Conservation (phyloP, 2,329 filamentous ascomycete species). For the Colletotrichum liriopes region DNA sequence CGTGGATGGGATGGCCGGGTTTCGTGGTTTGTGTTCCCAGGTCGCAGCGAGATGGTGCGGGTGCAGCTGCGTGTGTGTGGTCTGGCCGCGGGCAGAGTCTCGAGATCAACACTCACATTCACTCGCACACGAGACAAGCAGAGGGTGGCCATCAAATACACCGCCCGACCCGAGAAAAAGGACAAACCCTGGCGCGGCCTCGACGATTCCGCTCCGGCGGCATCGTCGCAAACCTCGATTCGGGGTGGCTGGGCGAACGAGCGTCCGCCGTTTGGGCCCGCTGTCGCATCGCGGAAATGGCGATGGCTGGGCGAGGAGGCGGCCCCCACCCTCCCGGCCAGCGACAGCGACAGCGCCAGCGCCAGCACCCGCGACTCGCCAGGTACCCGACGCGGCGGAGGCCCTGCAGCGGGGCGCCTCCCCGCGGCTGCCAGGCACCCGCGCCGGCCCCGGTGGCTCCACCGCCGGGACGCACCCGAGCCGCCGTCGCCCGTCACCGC, state of each 20-base stretch:
- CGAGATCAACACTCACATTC: not conserved
- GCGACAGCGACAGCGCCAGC: not conserved
- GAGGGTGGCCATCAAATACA: not conserved
- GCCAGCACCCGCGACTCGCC: not conserved
- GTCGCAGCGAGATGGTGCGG: not conserved
- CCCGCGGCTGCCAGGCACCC: slow-evolving; percentile 25
- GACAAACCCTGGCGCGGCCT: not conserved
- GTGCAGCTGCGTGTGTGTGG: not conserved
- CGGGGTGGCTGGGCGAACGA: slow-evolving; percentile 22
- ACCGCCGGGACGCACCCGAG: slow-evolving; percentile 22
- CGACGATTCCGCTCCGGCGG: not conserved
- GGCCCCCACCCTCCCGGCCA: not conserved
- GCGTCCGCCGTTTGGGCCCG: too few relatives aligned
- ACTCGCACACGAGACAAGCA: not conserved
- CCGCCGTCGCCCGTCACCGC: slow-evolving; percentile 14
- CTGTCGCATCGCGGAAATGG: slow-evolving; percentile 16
- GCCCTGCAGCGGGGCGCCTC: slow-evolving; percentile 1
- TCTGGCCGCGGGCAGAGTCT: not conserved
- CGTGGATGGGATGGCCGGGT: too few relatives aligned
- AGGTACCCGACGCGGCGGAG: not conserved
- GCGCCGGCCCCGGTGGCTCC: not conserved
- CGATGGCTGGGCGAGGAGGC: slow-evolving; percentile 30
- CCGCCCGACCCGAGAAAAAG: not conserved
- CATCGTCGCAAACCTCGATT: not conserved
- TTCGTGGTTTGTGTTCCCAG: too few relatives aligned